A percentile compares a stretch with the other conserved stretches of the same genome.
Conservation (phyloP, 306 rosid species). For the Fragaria iinumae region DNA sequence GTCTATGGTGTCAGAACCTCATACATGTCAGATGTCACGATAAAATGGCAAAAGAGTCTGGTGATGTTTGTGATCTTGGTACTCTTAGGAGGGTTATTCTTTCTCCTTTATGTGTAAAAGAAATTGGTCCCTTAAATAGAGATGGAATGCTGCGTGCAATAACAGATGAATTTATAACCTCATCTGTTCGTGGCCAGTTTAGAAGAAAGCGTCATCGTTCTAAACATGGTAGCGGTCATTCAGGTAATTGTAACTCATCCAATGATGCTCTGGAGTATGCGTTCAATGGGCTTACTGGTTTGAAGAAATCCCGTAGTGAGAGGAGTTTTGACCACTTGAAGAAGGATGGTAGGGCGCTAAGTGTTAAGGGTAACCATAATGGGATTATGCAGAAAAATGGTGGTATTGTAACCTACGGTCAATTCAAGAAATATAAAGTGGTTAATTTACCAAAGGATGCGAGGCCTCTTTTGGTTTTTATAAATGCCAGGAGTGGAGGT, state of each 20-base stretch:
- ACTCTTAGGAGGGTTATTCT: slow-evolving; percentile 51
- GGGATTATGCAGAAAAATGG: slow-evolving; percentile 32
- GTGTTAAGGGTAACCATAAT: slow-evolving; percentile 21
- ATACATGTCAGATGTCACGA: slow-evolving; percentile 76
- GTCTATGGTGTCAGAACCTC: slow-evolving; percentile 77
- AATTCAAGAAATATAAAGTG: slow-evolving; percentile 46
- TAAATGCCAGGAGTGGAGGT: slow-evolving; percentile 74
- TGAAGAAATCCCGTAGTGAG: slow-evolving; percentile 45
- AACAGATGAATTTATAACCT: slow-evolving; percentile 32
- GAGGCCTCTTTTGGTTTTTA: slow-evolving; percentile 72
- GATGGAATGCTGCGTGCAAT: slow-evolving; percentile 36
- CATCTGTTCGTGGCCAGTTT: slow-evolving; percentile 49
- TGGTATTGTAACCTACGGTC: slow-evolving; percentile 26
- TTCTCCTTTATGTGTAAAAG: slow-evolving; percentile 64
- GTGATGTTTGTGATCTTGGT: slow-evolving; percentile 74
- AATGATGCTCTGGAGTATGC: slow-evolving; percentile 43
- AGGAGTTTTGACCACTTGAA: slow-evolving; percentile 22
- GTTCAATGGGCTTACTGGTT: slow-evolving; percentile 44
- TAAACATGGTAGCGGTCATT: slow-evolving; percentile 39
- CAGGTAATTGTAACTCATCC: slow-evolving; percentile 31
- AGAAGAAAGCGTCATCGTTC: slow-evolving; percentile 50
- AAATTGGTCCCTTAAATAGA: slow-evolving; percentile 46
- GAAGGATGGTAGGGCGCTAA: slow-evolving; percentile 28
- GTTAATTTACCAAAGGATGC: slow-evolving; percentile 63
- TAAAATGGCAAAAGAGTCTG: slow-evolving; percentile 55